Evolutionary conservation across 139 green algal genomes (phyloP).

Genomic region (Pseudopediastrum boryanum): DNA sequence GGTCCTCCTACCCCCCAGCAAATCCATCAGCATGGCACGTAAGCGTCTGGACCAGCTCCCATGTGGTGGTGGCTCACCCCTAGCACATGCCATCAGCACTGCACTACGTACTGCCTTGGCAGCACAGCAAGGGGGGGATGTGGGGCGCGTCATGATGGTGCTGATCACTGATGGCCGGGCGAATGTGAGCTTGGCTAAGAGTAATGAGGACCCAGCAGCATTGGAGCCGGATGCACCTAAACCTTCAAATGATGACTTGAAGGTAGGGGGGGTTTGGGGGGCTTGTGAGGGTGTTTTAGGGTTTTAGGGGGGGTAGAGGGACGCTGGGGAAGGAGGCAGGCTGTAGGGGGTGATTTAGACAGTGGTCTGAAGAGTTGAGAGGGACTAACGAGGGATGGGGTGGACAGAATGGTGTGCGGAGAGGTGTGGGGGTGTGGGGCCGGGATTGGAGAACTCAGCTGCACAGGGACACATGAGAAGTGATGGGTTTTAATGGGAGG

Average conservation of each 20-base stretch:
- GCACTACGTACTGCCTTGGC: conserved; percentile 76
- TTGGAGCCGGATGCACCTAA: conserved; percentile 83
- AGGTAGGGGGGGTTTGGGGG: too few species aligned
- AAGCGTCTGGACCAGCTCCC: conserved; percentile 93
- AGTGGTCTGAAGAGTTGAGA: too few species aligned
- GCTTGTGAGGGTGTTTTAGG: too few species aligned
- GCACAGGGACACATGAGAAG: too few species aligned
- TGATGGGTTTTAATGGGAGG: too few species aligned
- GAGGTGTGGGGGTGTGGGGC: too few species aligned
- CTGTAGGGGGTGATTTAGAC: too few species aligned
- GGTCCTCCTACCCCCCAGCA: conserved; percentile 95
- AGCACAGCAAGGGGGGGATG: conserved; percentile 82
- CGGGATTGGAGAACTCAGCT: too few species aligned
- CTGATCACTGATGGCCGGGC: conserved; percentile 97
- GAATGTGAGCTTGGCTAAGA: conserved; percentile 90
- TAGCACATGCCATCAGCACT: conserved; percentile 94
- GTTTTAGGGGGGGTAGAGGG: too few species aligned
- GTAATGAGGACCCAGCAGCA: conserved; percentile 91
- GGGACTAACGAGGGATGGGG: too few species aligned
- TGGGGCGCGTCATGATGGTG: conserved; percentile 96
- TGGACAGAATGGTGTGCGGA: background rate
- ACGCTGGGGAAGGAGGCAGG: too few species aligned
- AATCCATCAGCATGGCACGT: conserved; percentile 98
- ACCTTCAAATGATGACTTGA: conserved; percentile 66
- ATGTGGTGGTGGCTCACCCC: conserved; percentile 95